Percentiles rank a stretch among this genome's conserved stretches.
Conservation (phyloP, 2,329 filamentous ascomycete genomes). For the Trichoderma atrobrunneum region DNA sequence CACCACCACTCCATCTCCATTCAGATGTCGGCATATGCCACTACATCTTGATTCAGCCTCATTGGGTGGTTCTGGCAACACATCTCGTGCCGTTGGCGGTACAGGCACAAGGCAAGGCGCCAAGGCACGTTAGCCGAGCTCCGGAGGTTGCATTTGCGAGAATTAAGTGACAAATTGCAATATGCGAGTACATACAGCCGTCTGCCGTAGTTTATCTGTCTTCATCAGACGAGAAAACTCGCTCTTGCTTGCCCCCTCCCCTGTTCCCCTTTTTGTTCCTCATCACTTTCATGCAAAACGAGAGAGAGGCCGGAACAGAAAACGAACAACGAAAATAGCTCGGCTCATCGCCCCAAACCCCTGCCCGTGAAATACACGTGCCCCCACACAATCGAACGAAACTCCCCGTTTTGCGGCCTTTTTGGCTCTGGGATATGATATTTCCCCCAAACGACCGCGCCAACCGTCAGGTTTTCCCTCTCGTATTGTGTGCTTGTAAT, state of each 20-base stretch:
- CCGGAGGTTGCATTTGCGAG: conserved; percentile 3
- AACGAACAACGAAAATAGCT: conserved; percentile 11
- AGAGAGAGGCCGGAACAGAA: neutral
- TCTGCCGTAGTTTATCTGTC: neutral
- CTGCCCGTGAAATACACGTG: neutral
- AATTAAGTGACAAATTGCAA: neutral
- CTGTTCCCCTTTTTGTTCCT: neutral
- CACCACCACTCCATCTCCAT: neutral
- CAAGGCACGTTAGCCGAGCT: neutral
- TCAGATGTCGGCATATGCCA: neutral
- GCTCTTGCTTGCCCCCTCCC: neutral
- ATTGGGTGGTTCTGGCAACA: conserved; percentile 2
- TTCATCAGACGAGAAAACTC: neutral
- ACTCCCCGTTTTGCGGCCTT: neutral
- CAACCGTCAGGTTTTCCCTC: conserved; percentile 3
- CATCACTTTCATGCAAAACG: neutral
- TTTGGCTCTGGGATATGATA: neutral
- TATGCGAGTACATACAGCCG: neutral
- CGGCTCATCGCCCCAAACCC: conserved; percentile 9
- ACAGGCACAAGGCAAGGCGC: neutral
- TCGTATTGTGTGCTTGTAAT: neutral
- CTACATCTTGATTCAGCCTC: conserved; percentile 8
- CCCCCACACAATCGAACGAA: conserved; percentile 2
- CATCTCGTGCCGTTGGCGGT: neutral
- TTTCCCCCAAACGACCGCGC: neutral